phyloP scores from a whole-genome alignment of 495 filamentous ascomycete genomes.

The Tuber brumale region DNA sequence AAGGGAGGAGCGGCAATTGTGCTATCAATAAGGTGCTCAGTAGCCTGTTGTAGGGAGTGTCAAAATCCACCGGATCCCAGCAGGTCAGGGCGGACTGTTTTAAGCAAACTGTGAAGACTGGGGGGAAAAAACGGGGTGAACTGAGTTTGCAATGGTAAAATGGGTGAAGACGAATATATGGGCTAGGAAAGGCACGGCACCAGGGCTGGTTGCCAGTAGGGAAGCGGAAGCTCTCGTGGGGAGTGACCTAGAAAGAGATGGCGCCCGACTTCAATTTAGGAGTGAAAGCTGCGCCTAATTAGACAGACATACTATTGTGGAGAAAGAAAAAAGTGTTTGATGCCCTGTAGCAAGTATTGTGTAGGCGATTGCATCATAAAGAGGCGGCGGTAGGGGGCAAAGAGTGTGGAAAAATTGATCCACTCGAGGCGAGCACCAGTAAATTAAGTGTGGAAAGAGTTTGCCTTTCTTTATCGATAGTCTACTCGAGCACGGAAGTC shows the following conservation, averaged over 20 bases:
- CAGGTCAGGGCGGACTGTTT: not conserved
- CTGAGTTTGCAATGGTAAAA: not conserved
- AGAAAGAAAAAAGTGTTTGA: not conserved
- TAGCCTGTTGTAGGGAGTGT: not conserved
- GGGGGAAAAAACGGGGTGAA: not conserved
- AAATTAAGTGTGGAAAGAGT: not conserved
- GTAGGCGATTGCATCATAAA: not conserved
- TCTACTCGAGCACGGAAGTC: not conserved
- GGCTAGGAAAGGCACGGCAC: not conserved
- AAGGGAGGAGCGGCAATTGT: not conserved
- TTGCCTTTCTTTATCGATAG: not conserved
- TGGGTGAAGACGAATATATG: not conserved
- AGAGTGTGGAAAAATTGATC: not conserved
- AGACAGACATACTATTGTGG: not conserved
- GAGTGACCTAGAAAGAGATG: not conserved
- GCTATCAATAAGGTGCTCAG: not conserved
- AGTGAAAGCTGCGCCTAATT: not conserved
- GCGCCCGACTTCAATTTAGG: not conserved
- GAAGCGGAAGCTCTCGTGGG: not conserved
- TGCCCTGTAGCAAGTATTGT: not conserved
- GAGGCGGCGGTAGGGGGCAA: not conserved
- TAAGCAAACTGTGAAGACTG: not conserved
- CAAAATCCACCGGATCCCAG: not conserved
- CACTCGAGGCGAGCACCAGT: not conserved
- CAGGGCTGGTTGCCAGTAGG: not conserved